Evolutionary conservation across 176 grass and related monocot species (phyloP), one percentile per base, ranked within the genome.

Genomic region (Zea mays): DNA sequence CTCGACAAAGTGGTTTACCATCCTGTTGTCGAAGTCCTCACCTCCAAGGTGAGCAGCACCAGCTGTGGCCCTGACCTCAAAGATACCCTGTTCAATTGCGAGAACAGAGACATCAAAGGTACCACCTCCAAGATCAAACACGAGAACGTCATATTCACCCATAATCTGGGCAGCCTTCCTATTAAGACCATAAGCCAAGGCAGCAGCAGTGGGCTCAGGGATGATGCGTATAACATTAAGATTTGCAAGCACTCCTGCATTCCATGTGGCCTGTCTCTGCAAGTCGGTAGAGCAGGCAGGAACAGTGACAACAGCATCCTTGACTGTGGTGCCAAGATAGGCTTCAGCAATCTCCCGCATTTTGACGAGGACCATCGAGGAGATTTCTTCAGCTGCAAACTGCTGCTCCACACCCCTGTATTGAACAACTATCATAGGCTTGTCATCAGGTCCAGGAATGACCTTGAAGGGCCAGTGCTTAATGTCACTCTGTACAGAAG

Each of bases 391-490:
- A 8, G 79, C 88, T 0, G 88, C 74, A 65, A 90, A 79, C 79
- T 90, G 79, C 79, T 86, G 83, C 14, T 90, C 88, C 69, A 82
- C 83, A 36, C 88, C 83, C 79, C 86, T 90, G 83, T 86, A 82
- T 79, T 86, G 79, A 47, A 90, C 83, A 44, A 75, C 49, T 62
- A 86, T 90, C 83, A 83, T 82, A 2, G 88, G 83, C 79, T 90
- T 90, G 79, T 85, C 88, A 56, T 62, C 68, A 27, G 83, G 79
- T 73, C 88, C 83, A 42, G 88, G 1, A 1, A 90, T 73, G 49
- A 90, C 83, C 83, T 90, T 90, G 75, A 90, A 90, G 3, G 88
- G 88, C 88, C 83, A 86, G 10, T 78, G 83, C 69, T 86, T 83
- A 13, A 83, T 70, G 7, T 90, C 83, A 2, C 79, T 86, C 83